Conservation (phyloP, 2,329 filamentous ascomycete species). For the Alternaria infectoria region DNA sequence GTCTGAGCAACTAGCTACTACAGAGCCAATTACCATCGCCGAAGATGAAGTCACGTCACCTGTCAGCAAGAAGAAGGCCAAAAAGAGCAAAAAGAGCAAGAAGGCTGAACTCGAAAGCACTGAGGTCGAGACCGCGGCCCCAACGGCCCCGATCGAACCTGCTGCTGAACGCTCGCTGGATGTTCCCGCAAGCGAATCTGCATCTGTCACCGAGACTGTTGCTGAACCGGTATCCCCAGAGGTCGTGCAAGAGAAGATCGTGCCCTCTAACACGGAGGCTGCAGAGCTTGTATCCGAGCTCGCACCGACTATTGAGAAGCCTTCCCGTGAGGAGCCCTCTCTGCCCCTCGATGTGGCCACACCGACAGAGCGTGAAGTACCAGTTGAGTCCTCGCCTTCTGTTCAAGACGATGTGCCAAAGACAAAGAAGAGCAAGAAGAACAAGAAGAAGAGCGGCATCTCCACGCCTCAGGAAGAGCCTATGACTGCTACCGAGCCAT, state of each 20-base stretch:
- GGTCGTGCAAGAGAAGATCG: background rate
- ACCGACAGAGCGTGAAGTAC: background rate
- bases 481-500: background rate
- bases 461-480: constrained; percentile 12
- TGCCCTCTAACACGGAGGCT: background rate
- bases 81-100: constrained; percentile 40
- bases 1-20: background rate
- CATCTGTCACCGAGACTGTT: background rate
- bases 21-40: background rate
- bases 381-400: background rate
- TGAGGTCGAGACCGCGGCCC: constrained; percentile 13
- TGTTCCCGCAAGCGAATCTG: background rate
- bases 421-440: constrained; percentile 34
- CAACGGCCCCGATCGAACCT: constrained; percentile 8
- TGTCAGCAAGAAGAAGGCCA: constrained; percentile 33
- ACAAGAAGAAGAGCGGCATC: constrained; percentile 21
- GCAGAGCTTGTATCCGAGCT: background rate
- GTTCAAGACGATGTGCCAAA: constrained; percentile 15
- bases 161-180: constrained; percentile 9
- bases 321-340: background rate
- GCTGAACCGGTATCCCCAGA: background rate
- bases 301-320: background rate
- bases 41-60: constrained; percentile 7
- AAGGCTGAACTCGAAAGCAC: constrained; percentile 30
- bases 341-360: background rate